phyloP scores from a whole-genome alignment of 2,329 filamentous ascomycete species.

The Purpureocillium takamizusanense region DNA sequence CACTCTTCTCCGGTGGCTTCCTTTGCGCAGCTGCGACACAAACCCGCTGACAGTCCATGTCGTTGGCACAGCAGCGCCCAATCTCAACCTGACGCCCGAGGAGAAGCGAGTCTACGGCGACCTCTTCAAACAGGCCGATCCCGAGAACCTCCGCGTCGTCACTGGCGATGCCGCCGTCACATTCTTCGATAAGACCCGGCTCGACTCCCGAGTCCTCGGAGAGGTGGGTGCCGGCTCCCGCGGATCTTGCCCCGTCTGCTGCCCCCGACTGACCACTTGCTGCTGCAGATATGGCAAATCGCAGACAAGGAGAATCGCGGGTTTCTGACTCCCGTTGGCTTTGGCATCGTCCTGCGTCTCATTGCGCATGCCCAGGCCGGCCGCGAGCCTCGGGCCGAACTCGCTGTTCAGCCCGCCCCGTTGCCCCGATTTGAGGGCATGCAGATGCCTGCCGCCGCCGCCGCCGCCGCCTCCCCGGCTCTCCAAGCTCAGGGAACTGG shows the following conservation, averaged over 20 bases:
- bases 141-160: constrained; percentile 83
- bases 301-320: constrained; percentile 95
- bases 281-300: constrained; percentile 88
- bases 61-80: constrained; percentile 41
- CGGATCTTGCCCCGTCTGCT: not conserved
- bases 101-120: constrained; percentile 92
- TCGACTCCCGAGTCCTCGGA: constrained; percentile 78
- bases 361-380: constrained; percentile 94
- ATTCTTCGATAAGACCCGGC: constrained; percentile 93
- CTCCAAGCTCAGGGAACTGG: constrained; percentile 51
- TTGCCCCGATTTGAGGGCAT: constrained; percentile 87
- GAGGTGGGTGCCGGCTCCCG: constrained; percentile 49
- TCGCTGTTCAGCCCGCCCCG: constrained; percentile 81
- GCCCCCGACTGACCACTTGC: constrained; percentile 4
- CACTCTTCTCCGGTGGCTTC: not conserved
- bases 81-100: constrained; percentile 78
- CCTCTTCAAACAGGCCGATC: constrained; percentile 88
- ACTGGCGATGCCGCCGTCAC: constrained; percentile 93
- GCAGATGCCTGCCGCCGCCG: constrained; percentile 13
- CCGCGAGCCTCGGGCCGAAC: constrained; percentile 67
- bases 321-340: constrained; percentile 84
- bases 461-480: constrained; percentile 33
- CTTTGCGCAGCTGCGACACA: not conserved
- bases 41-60: constrained; percentile 7
- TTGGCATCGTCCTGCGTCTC: constrained; percentile 84